Conservation (phyloP, 306 rosid genomes). For the Vicia villosa region DNA sequence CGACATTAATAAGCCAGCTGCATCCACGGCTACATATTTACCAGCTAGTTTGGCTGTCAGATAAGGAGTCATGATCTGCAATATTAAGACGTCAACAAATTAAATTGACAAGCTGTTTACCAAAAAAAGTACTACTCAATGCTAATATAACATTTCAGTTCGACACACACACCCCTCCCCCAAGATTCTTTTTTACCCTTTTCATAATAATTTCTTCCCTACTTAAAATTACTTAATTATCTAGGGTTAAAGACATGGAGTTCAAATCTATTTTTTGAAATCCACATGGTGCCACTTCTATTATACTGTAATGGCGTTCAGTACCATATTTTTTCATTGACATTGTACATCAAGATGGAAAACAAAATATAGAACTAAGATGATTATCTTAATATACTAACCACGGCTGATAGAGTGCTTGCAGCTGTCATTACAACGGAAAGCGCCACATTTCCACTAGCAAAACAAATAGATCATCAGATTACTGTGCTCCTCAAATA, state of each 20-base stretch:
- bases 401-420: slow-evolving; percentile 84
- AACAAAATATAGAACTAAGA: slow-evolving; percentile 23
- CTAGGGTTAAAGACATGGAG: neutral
- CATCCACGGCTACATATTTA: slow-evolving; percentile 82
- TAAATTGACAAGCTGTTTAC: neutral
- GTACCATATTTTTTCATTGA: slow-evolving; percentile 14
- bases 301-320: slow-evolving; percentile 18
- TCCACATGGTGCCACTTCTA: neutral
- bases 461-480: slow-evolving; percentile 43
- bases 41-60: slow-evolving; percentile 90
- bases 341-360: slow-evolving; percentile 5
- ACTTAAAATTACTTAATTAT: slow-evolving; percentile 1
- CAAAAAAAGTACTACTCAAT: neutral
- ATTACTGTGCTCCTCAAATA: slow-evolving; percentile 20
- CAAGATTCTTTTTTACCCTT: neutral
- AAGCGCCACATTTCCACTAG: slow-evolving; percentile 84
- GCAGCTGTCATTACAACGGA: slow-evolving; percentile 90
- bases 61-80: slow-evolving; percentile 88
- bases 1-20: slow-evolving; percentile 63
- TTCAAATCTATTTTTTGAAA: slow-evolving; percentile 1
- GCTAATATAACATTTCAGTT: neutral
- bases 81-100: slow-evolving; percentile 2
- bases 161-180: neutral
- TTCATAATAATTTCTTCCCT: neutral
- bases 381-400: slow-evolving; percentile 41